Evolutionary conservation across 1,284 basidiomycete species (phyloP).

Genomic region (Entoloma clypeatum): DNA sequence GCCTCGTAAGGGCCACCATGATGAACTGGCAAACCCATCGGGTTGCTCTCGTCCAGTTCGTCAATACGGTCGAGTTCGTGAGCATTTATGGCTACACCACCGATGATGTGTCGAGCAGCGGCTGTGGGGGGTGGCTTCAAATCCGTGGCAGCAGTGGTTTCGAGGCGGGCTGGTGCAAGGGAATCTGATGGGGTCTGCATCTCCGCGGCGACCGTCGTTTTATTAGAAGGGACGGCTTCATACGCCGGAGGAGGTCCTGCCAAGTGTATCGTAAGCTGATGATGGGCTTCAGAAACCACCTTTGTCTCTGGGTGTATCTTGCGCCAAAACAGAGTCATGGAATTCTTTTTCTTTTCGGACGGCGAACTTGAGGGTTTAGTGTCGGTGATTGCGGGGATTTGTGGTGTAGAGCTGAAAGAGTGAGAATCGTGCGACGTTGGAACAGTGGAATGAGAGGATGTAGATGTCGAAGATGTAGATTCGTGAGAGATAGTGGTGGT

Average conservation of each 20-base stretch:
- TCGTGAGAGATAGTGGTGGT: conserved; percentile 13
- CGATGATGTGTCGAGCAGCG: conserved; percentile 14
- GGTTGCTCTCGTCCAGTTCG: conserved; percentile 69
- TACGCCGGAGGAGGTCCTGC: conserved; percentile 1
- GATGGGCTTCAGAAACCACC: conserved; percentile 11
- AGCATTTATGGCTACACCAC: conserved; percentile 10
- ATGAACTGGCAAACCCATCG: conserved; percentile 56
- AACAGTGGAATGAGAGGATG: conserved; percentile 10
- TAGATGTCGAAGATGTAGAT: conserved; percentile 12
- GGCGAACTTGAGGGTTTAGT: conserved; percentile 12
- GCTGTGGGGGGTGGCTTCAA: conserved; percentile 13
- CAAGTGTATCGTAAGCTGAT: conserved; percentile 7
- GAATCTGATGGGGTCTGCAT: conserved; percentile 8
- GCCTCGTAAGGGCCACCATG: conserved; percentile 70
- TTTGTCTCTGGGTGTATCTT: conserved; percentile 14
- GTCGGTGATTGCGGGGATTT: no score
- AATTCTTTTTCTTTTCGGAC: conserved; percentile 19
- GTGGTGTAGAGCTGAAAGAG: conserved; percentile 8
- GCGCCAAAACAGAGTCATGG: conserved; percentile 19
- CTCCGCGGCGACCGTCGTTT: not conserved
- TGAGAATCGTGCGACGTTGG: conserved; percentile 17
- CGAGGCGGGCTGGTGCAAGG: conserved; percentile 9
- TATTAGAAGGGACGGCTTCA: conserved; percentile 7
- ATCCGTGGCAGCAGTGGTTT: conserved; percentile 12
- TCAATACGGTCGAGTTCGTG: conserved; percentile 65